Evolutionary conservation across 2,329 filamentous ascomycete genomes (phyloP).

Genomic region (Sclerotinia glacialis): DNA sequence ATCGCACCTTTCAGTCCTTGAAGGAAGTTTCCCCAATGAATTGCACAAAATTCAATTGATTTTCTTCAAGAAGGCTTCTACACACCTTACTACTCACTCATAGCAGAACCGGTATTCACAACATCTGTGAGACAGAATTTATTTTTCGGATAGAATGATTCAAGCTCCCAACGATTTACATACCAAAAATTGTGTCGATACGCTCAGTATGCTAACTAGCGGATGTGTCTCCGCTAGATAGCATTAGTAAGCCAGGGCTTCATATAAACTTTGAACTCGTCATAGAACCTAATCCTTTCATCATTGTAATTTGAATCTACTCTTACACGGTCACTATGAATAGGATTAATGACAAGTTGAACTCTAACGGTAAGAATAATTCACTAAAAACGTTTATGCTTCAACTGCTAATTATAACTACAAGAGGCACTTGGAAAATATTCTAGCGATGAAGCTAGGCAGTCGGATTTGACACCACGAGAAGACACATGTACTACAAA

Average conservation of each 20-base stretch:
- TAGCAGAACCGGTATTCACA: background rate
- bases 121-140: background rate
- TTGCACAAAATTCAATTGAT: background rate
- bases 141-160: no score
- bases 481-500: background rate
- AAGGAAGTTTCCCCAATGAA: background rate
- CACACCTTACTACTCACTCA: no score
- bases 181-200: no score
- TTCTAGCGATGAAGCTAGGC: background rate
- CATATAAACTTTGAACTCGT: background rate
- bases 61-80: background rate
- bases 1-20: background rate
- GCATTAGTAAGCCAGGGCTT: background rate
- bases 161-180: no score
- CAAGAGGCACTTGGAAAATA: background rate
- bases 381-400: background rate
- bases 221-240: no score
- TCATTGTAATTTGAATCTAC: background rate
- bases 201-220: no score
- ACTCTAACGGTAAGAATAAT: background rate
- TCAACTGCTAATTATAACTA: background rate
- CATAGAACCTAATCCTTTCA: background rate
- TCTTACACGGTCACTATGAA: background rate
- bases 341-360: background rate
- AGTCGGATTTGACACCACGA: no score